Evolutionary conservation across 2,329 filamentous ascomycete species (phyloP).

Genomic region (Phialocephala sp.): DNA sequence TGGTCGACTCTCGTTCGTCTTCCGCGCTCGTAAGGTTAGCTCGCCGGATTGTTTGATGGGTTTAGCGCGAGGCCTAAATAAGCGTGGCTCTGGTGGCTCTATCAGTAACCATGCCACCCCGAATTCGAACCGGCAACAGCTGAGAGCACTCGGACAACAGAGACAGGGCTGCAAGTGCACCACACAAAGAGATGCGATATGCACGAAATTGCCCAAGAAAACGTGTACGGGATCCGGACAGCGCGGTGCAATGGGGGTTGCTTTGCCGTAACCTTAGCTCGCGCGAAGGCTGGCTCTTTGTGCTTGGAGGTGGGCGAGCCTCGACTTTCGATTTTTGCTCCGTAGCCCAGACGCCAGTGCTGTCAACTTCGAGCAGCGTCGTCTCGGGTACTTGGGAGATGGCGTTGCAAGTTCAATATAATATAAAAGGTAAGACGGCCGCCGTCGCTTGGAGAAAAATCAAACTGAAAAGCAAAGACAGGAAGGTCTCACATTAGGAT

Average conservation of each 20-base stretch:
- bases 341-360: background rate
- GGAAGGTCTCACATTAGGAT: conserved; percentile 7
- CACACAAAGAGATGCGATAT: conserved; percentile 2
- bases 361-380: background rate
- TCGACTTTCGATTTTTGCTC: background rate
- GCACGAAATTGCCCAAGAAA: conserved; percentile 1
- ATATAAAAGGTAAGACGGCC: conserved; percentile 9
- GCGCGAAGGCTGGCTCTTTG: background rate
- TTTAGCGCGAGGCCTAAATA: background rate
- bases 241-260: background rate
- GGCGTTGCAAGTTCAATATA: background rate
- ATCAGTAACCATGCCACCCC: background rate
- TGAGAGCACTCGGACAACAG: background rate
- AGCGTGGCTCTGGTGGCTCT: no score
- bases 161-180: background rate
- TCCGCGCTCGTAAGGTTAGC: background rate
- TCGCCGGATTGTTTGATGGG: background rate
- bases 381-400: background rate
- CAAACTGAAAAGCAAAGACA: background rate
- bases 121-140: background rate
- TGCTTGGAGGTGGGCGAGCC: background rate
- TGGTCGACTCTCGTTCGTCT: conserved; percentile 1
- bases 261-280: background rate
- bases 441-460: background rate
- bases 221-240: background rate